A percentile compares a stretch with the other conserved stretches of the same genome.
Evolutionary conservation across 495 filamentous ascomycete species (phyloP).

Genomic region (Penicillium longicatenatum): DNA sequence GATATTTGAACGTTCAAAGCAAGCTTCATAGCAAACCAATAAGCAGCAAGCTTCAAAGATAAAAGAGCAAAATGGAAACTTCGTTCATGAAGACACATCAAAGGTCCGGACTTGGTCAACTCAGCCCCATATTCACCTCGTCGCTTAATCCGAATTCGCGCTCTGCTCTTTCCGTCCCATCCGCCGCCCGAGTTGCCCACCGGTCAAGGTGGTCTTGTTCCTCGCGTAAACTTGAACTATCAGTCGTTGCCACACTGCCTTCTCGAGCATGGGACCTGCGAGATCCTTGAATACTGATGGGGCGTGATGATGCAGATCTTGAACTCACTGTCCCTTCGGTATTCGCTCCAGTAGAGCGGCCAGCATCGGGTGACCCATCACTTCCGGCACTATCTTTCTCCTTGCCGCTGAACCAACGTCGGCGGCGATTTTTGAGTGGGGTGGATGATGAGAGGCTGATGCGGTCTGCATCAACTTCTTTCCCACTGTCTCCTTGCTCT

Average conservation of each 20-base stretch:
- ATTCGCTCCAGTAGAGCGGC: conserved; percentile 23
- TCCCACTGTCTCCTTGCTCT: conserved; percentile 14
- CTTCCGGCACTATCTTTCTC: conserved; percentile 33
- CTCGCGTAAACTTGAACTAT: conserved; percentile 43
- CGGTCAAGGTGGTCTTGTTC: conserved; percentile 49
- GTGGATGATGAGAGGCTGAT: conserved; percentile 35
- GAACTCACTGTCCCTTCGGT: conserved; percentile 13
- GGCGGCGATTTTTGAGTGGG: conserved; percentile 36
- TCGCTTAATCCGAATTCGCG: conserved; percentile 51
- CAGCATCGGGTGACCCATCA: conserved; percentile 23
- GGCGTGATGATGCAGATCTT: conserved; percentile 31
- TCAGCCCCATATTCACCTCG: conserved; percentile 57
- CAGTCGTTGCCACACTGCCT: conserved; percentile 42
- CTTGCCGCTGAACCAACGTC: conserved; percentile 48
- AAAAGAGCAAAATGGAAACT: neutral
- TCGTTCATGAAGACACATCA: neutral
- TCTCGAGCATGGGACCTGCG: conserved; percentile 31
- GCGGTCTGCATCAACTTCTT: conserved; percentile 26
- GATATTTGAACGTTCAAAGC: neutral
- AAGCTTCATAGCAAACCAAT: conserved; percentile 1
- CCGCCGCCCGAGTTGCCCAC: conserved; percentile 43
- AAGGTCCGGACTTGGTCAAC: conserved; percentile 29
- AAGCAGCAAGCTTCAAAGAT: neutral
- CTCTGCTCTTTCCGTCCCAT: conserved; percentile 46
- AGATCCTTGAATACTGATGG: conserved; percentile 37